A percentile compares a stretch with the other conserved stretches of the same genome.
These are phyloP conservation scores for Anisogramma anomala DNA, from an alignment of 2,329 filamentous ascomycete genomes.

Conservation along the genomic window DNA sequence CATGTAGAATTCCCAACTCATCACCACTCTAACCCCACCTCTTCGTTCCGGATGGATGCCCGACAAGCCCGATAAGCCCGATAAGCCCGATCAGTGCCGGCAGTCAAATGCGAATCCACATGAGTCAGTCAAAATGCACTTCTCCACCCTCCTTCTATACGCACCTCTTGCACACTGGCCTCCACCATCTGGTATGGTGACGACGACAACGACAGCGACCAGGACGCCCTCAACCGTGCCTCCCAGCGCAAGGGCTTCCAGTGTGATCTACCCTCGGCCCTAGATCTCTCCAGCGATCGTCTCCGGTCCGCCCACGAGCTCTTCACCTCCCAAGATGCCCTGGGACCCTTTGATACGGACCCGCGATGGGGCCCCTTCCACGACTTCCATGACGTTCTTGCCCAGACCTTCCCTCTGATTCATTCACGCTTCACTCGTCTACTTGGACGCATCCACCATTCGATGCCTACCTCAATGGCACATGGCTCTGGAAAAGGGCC, in stretches of 20 bases:
- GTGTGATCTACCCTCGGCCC: conserved; percentile 10
- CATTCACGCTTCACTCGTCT: conserved; percentile 21
- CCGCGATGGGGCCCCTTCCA: conserved; percentile 43
- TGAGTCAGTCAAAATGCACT: background rate
- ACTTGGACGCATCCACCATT: conserved; percentile 33
- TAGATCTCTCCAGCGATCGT: conserved; percentile 13
- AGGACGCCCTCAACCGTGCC: background rate
- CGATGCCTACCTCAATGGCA: conserved; percentile 30
- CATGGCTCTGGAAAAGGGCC: conserved; percentile 47
- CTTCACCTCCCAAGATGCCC: conserved; percentile 19
- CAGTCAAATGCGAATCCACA: too few species aligned
- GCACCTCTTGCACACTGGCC: conserved; percentile 9
- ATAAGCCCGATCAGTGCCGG: too few species aligned
- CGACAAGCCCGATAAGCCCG: too few species aligned
- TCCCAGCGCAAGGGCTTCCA: conserved; percentile 6
- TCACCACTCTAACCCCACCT: too few species aligned
- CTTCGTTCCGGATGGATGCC: too few species aligned
- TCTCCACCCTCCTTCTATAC: conserved; percentile 2
- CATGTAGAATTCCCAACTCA: too few species aligned
- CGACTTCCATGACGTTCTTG: conserved; percentile 36
- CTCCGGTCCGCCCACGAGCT: conserved; percentile 10
- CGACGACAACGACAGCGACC: background rate
- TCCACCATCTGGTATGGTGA: conserved; percentile 4
- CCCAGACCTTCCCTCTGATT: conserved; percentile 36
- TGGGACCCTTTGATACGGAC: conserved; percentile 41